phyloP scores from a whole-genome alignment of 1,284 basidiomycete species.

The Irpex lacteus region DNA sequence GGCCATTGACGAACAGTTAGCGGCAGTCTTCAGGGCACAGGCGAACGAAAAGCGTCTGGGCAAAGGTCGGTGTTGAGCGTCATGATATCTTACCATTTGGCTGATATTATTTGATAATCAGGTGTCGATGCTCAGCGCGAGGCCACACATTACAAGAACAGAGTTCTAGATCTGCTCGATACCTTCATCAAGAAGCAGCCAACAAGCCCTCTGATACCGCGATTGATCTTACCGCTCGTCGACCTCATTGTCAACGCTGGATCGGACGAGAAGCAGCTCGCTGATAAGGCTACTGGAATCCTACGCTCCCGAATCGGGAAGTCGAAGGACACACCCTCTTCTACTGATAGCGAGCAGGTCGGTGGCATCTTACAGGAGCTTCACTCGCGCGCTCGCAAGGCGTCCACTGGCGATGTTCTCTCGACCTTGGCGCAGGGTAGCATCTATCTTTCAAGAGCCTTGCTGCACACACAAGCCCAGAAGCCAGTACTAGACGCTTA shows the following conservation, averaged over 20 bases:
- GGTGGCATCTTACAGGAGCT: slow-evolving; percentile 59
- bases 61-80: slow-evolving; percentile 49
- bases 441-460: slow-evolving; percentile 67
- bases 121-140: slow-evolving; percentile 72
- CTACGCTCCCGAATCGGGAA: slow-evolving; percentile 75
- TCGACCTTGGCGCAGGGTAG: slow-evolving; percentile 66
- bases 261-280: slow-evolving; percentile 80
- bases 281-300: slow-evolving; percentile 82
- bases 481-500: slow-evolving; percentile 55
- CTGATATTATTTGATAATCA: slow-evolving; percentile 18
- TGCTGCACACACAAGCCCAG: slow-evolving; percentile 46
- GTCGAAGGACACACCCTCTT: slow-evolving; percentile 62
- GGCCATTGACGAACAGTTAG: slow-evolving; percentile 91
- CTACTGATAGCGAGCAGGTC: slow-evolving; percentile 44
- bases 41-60: slow-evolving; percentile 58
- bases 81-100: not conserved
- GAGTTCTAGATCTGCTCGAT: slow-evolving; percentile 90
- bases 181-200: slow-evolving; percentile 78
- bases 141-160: slow-evolving; percentile 92
- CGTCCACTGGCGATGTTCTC: slow-evolving; percentile 63
- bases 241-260: slow-evolving; percentile 67
- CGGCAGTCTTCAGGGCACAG: slow-evolving; percentile 80
- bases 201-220: slow-evolving; percentile 62
- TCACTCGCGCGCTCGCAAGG: slow-evolving; percentile 73
- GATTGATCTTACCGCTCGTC: slow-evolving; percentile 74